A percentile compares a stretch with the other conserved stretches of the same genome.
Evolutionary conservation across 164 flowering plant genomes (phyloP).

Genomic region (Malania oleifera): DNA sequence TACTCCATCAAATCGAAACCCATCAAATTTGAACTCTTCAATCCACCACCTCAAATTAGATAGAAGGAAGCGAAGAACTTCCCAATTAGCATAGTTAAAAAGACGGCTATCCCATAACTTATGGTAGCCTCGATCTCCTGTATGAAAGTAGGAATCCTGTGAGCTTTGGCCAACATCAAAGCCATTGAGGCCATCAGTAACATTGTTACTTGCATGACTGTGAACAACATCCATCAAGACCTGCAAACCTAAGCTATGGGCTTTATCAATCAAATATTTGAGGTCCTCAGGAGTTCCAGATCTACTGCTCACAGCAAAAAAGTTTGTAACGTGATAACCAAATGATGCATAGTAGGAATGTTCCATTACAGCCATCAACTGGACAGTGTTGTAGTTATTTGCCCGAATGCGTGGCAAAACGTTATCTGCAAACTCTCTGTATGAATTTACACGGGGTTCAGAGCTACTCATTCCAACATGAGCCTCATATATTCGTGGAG

Average conservation of each 20-base stretch:
- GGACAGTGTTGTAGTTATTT: slow-evolving; percentile 88
- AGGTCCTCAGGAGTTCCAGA: slow-evolving; percentile 98
- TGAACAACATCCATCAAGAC: slow-evolving; percentile 96
- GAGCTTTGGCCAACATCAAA: slow-evolving; percentile 91
- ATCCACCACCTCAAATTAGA: slow-evolving; percentile 97
- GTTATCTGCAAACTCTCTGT: slow-evolving; percentile 86
- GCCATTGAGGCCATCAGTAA: slow-evolving; percentile 94
- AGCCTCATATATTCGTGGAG: slow-evolving; percentile 93
- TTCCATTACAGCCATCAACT: slow-evolving; percentile 97
- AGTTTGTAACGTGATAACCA: slow-evolving; percentile 95
- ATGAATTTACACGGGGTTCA: slow-evolving; percentile 78
- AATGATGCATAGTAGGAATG: slow-evolving; percentile 97
- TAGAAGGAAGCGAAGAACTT: slow-evolving; percentile 91
- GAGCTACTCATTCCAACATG: slow-evolving; percentile 97
- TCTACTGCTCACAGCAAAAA: slow-evolving; percentile 97
- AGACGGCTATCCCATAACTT: slow-evolving; percentile 90
- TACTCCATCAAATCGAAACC: slow-evolving; percentile 95
- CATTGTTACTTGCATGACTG: slow-evolving; percentile 90
- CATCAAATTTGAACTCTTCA: slow-evolving; percentile 90
- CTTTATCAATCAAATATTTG: slow-evolving; percentile 89
- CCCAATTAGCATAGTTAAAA: slow-evolving; percentile 95
- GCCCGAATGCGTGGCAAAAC: slow-evolving; percentile 77
- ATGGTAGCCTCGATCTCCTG: slow-evolving; percentile 89
- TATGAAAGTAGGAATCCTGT: slow-evolving; percentile 87
- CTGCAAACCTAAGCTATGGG: slow-evolving; percentile 81